These are phyloP conservation scores for Stagonosporopsis rhizophila DNA, from an alignment of 2,329 filamentous ascomycete genomes.

Conservation along the genomic window DNA sequence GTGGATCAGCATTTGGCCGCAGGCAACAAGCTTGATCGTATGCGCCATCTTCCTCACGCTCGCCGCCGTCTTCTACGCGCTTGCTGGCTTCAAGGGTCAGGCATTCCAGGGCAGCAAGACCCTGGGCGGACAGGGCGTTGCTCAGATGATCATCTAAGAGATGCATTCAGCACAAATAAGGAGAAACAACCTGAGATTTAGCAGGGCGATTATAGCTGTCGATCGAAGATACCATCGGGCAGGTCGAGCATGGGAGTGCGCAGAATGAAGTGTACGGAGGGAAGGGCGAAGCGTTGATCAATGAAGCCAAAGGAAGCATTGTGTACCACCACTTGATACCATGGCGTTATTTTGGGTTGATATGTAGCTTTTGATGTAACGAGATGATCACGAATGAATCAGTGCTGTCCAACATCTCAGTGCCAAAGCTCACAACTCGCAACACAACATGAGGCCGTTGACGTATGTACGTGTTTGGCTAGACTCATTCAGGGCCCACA, in stretches of 20 bases:
- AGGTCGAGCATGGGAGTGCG: not conserved
- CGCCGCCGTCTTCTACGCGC: constrained; percentile 79
- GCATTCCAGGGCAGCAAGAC: constrained; percentile 94
- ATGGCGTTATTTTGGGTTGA: constrained; percentile 36
- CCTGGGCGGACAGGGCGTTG: constrained; percentile 88
- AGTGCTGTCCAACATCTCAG: constrained; percentile 4
- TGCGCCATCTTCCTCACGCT: constrained; percentile 81
- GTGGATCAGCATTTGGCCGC: constrained; percentile 76
- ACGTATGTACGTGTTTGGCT: constrained; percentile 21
- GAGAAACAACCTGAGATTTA: not conserved
- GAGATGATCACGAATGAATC: constrained; percentile 15
- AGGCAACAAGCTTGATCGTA: constrained; percentile 78
- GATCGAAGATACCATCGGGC: not conserved
- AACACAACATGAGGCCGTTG: constrained; percentile 16
- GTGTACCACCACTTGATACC: constrained; percentile 40
- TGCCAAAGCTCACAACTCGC: constrained; percentile 2
- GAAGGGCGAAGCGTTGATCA: not conserved
- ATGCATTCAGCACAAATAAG: not conserved
- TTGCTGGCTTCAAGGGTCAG: constrained; percentile 82
- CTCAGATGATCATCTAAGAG: constrained; percentile 87
- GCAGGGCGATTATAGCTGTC: not conserved
- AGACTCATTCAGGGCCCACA: constrained; percentile 24
- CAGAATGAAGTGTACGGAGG: not conserved
- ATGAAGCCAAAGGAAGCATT: constrained; percentile 1
- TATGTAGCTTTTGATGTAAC: constrained; percentile 10